phyloP scores from a whole-genome alignment of 2,329 filamentous ascomycete genomes.

The Rutstroemia sydowiana region DNA sequence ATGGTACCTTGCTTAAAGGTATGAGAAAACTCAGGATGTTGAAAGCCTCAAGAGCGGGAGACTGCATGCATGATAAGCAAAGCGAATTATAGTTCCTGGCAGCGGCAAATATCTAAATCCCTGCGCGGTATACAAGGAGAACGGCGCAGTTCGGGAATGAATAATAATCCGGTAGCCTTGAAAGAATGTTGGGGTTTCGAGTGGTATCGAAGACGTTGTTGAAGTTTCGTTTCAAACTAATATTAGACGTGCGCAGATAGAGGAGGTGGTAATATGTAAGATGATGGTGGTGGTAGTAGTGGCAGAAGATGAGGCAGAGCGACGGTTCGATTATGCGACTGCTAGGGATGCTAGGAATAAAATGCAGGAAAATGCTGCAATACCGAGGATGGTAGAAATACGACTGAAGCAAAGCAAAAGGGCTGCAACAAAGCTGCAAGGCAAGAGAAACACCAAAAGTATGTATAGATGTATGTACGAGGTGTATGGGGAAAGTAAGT shows the following conservation, averaged over 20 bases:
- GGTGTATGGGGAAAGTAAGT: neutral
- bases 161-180: constrained; percentile 15
- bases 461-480: constrained; percentile 2
- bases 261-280: constrained; percentile 20
- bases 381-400: constrained; percentile 5
- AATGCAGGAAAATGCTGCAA: constrained; percentile 12
- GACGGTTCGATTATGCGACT: constrained; percentile 5
- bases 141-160: constrained; percentile 19
- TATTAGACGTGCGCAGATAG: constrained; percentile 21
- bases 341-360: constrained; percentile 5
- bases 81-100: constrained; percentile 26
- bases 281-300: neutral
- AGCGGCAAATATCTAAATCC: constrained; percentile 28
- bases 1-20: constrained; percentile 30
- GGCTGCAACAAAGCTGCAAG: constrained; percentile 8
- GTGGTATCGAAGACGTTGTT: constrained; percentile 13
- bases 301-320: constrained; percentile 6
- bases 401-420: constrained; percentile 1
- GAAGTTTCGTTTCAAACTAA: constrained; percentile 1
- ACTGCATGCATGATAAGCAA: constrained; percentile 33
- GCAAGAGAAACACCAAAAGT: neutral
- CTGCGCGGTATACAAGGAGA: constrained; percentile 25
- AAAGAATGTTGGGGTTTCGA: constrained; percentile 14
- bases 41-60: constrained; percentile 29
- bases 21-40: constrained; percentile 5